Evolutionary conservation across 2,329 filamentous ascomycete species (phyloP), one percentile per base, ranked within the genome.

Genomic region (Gnomoniopsis smithogilvyi): DNA sequence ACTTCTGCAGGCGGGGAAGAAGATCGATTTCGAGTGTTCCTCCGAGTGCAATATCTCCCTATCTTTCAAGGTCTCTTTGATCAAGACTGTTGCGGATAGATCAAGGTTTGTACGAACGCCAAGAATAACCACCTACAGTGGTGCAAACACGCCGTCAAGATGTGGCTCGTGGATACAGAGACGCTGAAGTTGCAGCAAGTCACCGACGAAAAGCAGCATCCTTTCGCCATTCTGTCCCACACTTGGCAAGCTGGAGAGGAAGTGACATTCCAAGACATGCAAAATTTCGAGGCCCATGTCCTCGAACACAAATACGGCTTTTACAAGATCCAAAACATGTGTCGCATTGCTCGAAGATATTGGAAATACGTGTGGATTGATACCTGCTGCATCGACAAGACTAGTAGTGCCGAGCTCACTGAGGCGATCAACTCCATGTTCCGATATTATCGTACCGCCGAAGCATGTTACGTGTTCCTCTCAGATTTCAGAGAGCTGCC

Each of bases 331-430:
- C 7, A 17, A 3, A 21, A 34, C 1, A 22, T 47, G 1, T 57
- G 48, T 17, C 3, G 12, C 14, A 48, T 59, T 36, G 62, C 62
- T 6, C 12, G 15, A 15, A 2, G 36, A 1, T 38, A 54, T 14
- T 21, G 56, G 26, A 6, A 30, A 12, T 63, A 63, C 43, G 48
- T 62, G n/a, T 65, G 64, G 63, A 26, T 66, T n/a, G 64, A 65
- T 51, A 66, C 61, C 1, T 66, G 64, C 62, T 66, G 63, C 49
- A 65, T 66, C 51, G 53, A 65, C 60, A 66, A 66, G 51, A 38
- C 51, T 3, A 55, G 50, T 43, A 56, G 43, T 22, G 51, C 45
- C 46, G 64, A 66, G 43, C 61, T 66, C n/a, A 26, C 17, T 12
- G 63, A 64, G 58, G 51, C 56, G 12, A 63, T 65, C 56, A 65